Conservation (phyloP, 2,329 filamentous ascomycete species). For the Amphichorda felina region DNA sequence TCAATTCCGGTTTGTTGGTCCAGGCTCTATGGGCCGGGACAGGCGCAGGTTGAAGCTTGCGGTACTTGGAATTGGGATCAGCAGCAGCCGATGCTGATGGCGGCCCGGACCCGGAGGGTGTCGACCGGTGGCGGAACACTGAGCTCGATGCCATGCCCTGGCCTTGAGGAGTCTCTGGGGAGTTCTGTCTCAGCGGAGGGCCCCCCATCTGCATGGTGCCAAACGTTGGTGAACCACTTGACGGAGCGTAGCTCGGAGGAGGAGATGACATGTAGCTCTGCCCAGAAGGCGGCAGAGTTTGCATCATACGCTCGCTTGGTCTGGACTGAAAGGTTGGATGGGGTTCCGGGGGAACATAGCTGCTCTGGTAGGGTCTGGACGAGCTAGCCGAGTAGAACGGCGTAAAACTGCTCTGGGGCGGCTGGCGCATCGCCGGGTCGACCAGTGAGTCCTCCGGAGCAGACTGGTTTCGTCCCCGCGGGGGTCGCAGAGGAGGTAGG, state of each 20-base stretch:
- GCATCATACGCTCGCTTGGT: constrained; percentile 19
- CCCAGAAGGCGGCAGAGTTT: constrained; percentile 13
- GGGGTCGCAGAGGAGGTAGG: constrained; percentile 24
- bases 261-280: constrained; percentile 22
- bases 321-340: constrained; percentile 11
- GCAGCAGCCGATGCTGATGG: not conserved
- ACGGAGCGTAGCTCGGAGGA: constrained; percentile 16
- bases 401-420: constrained; percentile 10
- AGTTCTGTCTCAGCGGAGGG: constrained; percentile 16
- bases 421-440: constrained; percentile 18
- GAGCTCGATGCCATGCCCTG: constrained; percentile 15
- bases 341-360: constrained; percentile 17
- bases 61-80: constrained; percentile 27
- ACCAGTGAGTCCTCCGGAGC: constrained; percentile 19
- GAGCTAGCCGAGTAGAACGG: constrained; percentile 19
- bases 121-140: constrained; percentile 22
- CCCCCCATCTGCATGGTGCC: constrained; percentile 8
- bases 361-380: constrained; percentile 16
- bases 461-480: constrained; percentile 20
- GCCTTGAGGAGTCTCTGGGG: constrained; percentile 16
- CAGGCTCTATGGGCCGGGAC: constrained; percentile 38
- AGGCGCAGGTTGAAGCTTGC: constrained; percentile 47
- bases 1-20: constrained; percentile 37
- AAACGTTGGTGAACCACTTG: constrained; percentile 19
- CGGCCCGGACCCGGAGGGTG: constrained; percentile 19